phyloP scores from a whole-genome alignment of 441 rosid species.

The Geranium incanum region DNA sequence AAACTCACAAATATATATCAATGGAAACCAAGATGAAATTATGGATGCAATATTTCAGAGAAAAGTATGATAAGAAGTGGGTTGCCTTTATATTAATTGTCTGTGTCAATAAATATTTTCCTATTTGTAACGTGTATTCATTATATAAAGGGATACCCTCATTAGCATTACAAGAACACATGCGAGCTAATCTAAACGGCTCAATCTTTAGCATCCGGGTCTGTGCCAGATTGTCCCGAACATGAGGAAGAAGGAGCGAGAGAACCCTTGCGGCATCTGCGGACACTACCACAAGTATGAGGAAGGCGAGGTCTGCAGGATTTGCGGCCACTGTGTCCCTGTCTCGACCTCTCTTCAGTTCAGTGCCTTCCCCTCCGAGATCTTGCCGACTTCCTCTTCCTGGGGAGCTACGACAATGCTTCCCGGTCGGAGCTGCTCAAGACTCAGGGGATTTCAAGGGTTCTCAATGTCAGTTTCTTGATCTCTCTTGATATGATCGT shows the following conservation, averaged over 20 bases:
- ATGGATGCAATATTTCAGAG: too few species aligned
- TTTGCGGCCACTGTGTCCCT: conserved; percentile 87
- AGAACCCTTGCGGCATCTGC: conserved; percentile 87
- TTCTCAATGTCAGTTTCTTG: conserved; percentile 60
- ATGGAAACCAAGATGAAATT: too few species aligned
- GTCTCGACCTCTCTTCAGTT: conserved; percentile 26
- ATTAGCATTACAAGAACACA: too few species aligned
- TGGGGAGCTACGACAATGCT: conserved; percentile 95
- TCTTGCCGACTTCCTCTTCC: conserved; percentile 77
- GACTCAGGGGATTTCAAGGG: conserved; percentile 71
- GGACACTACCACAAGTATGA: conserved; percentile 97
- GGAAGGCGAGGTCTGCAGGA: conserved; percentile 88
- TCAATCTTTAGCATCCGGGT: too few species aligned
- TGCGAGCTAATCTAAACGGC: too few species aligned
- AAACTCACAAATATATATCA: too few species aligned
- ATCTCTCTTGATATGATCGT: neutral
- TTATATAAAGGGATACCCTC: too few species aligned
- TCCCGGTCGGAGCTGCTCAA: conserved; percentile 91
- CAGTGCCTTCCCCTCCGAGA: conserved; percentile 87
- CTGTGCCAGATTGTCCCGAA: too few species aligned
- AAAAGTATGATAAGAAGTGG: too few species aligned
- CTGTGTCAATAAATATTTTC: too few species aligned
- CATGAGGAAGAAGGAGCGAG: conserved; percentile 96
- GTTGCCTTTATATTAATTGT: too few species aligned
- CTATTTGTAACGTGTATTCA: too few species aligned